These are phyloP conservation scores for Stramenopiles sp. DNA, from an alignment of 352 stramenopile genomes.

Conservation along the genomic window DNA sequence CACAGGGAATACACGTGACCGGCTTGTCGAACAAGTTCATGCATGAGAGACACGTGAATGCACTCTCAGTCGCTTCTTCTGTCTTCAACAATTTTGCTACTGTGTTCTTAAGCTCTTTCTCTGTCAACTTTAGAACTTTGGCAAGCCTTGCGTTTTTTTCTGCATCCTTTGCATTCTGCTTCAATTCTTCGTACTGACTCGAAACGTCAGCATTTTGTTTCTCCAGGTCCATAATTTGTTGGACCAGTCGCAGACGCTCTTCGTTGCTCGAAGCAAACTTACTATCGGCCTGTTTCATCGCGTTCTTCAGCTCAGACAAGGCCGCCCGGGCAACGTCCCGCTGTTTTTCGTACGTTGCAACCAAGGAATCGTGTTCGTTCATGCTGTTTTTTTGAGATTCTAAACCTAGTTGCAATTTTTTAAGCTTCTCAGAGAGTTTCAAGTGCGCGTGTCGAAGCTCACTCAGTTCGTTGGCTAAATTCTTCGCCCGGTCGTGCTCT, in stretches of 20 bases:
- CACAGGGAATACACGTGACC: conserved; percentile 11
- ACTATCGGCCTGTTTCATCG: background rate
- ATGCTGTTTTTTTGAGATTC: background rate
- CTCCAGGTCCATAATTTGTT: background rate
- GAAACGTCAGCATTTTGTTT: too few relatives aligned
- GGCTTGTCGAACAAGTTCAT: conserved; percentile 13
- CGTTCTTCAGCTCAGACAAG: background rate
- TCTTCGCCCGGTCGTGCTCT: background rate
- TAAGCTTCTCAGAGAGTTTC: conserved; percentile 1
- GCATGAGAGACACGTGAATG: conserved; percentile 6
- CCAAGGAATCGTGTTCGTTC: background rate
- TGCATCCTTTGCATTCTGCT: background rate
- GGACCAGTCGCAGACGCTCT: background rate
- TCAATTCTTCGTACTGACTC: conserved; percentile 5
- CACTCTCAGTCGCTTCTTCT: conserved; percentile 12
- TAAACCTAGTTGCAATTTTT: background rate
- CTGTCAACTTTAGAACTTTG: background rate
- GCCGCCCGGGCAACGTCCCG: background rate
- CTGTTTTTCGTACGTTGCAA: background rate
- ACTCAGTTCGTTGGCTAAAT: background rate
- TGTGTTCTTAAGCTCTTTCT: background rate
- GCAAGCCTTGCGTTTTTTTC: background rate
- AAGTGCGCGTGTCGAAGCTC: background rate
- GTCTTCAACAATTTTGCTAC: background rate
- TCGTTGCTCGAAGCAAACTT: too few relatives aligned